Percentiles rank a stretch among this genome's conserved stretches.
These are phyloP conservation scores for Aspergillus bridgeri DNA, from an alignment of 495 filamentous ascomycete genomes.

Conservation along the genomic window DNA sequence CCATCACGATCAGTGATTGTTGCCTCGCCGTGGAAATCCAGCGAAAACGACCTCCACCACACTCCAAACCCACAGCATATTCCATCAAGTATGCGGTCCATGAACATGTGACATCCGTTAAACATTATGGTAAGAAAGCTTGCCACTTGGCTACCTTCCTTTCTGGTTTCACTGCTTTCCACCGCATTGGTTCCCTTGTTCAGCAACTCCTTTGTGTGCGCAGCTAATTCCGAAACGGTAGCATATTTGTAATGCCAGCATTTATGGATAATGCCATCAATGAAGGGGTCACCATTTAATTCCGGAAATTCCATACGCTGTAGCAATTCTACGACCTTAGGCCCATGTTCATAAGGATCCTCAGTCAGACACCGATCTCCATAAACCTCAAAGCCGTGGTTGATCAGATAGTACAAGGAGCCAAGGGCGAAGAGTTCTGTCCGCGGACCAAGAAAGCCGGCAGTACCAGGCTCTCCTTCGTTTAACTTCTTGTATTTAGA, in stretches of 20 bases:
- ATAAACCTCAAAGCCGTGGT: constrained; percentile 39
- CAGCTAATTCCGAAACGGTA: constrained; percentile 28
- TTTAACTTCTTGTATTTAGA: constrained; percentile 23
- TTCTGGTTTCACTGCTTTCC: no score
- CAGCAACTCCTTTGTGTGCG: constrained; percentile 15
- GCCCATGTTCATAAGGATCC: constrained; percentile 35
- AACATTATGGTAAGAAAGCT: no score
- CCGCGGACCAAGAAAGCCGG: constrained; percentile 30
- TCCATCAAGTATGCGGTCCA: no score
- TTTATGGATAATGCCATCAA: constrained; percentile 36
- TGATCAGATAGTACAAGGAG: constrained; percentile 35
- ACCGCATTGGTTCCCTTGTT: no score
- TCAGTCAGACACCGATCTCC: constrained; percentile 29
- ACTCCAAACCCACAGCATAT: no score
- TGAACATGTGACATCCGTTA: no score
- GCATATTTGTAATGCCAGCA: constrained; percentile 38
- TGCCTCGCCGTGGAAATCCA: no score
- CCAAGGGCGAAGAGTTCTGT: constrained; percentile 39
- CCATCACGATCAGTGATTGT: no score
- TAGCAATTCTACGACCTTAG: constrained; percentile 29
- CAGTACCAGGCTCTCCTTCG: constrained; percentile 24
- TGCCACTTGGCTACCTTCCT: no score
- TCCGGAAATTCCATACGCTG: constrained; percentile 36
- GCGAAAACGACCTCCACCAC: no score
- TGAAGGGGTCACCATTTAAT: constrained; percentile 28